Evolutionary conservation across 73 alveolate species (phyloP).

Genomic region (Paramecium biaurelia): DNA sequence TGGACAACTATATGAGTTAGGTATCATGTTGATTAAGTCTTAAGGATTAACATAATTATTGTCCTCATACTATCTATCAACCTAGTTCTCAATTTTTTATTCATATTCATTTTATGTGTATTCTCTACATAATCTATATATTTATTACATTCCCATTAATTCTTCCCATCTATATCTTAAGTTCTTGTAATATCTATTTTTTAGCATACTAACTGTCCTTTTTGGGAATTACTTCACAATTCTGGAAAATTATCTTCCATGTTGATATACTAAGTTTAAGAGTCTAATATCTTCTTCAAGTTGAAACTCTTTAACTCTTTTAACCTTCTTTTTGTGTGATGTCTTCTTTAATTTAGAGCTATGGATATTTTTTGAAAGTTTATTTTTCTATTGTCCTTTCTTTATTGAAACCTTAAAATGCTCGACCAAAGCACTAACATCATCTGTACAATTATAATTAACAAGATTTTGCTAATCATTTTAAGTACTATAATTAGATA

Average conservation of each 20-base stretch:
- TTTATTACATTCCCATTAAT: neutral
- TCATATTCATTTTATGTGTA: neutral
- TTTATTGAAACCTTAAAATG: neutral
- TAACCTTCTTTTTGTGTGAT: neutral
- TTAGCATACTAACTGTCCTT: conserved; percentile 26
- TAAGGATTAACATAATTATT: neutral
- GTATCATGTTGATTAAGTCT: neutral
- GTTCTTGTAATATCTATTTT: conserved; percentile 20
- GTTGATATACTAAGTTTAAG: neutral
- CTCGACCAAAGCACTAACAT: neutral
- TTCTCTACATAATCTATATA: neutral
- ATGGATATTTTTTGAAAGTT: neutral
- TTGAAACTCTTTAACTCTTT: neutral
- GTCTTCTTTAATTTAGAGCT: neutral
- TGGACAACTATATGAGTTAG: neutral
- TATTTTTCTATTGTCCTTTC: neutral
- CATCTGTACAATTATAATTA: neutral
- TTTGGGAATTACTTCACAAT: neutral
- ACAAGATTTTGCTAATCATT: neutral
- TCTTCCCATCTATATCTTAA: conserved; percentile 18
- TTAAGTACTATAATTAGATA: neutral
- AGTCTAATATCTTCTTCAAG: neutral
- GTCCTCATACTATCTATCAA: neutral
- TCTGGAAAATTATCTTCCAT: neutral
- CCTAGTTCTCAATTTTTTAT: neutral